Percentiles rank a stretch among this genome's conserved stretches.
phyloP scores from a whole-genome alignment of 1,284 basidiomycete species.

The Sporisorium scitamineum region DNA sequence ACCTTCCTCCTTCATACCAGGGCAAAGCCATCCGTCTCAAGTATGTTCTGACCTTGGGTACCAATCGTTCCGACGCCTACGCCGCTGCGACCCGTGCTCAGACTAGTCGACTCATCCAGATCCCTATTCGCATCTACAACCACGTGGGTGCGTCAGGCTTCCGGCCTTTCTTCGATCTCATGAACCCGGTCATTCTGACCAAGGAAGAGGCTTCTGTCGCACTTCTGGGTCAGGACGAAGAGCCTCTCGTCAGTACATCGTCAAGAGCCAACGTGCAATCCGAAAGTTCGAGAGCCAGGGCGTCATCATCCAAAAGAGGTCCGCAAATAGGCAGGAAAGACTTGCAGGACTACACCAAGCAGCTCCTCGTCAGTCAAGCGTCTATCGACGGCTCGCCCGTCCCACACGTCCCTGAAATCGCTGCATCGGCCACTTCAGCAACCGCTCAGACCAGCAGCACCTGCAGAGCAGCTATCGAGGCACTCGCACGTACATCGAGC shows the following conservation, averaged over 20 bases:
- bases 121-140: constrained; percentile 88
- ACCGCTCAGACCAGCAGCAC: constrained; percentile 57
- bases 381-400: constrained; percentile 6
- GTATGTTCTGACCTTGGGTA: constrained; percentile 88
- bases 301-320: neutral
- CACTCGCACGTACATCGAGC: constrained; percentile 85
- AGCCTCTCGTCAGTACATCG: neutral
- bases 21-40: constrained; percentile 86
- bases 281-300: neutral
- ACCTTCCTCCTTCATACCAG: constrained; percentile 87
- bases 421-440: constrained; percentile 1
- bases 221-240: constrained; percentile 12
- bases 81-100: constrained; percentile 61
- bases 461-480: constrained; percentile 89
- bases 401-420: constrained; percentile 14
- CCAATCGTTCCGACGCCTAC: constrained; percentile 74
- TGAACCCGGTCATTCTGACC: constrained; percentile 70
- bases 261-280: neutral
- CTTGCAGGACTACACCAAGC: constrained; percentile 27
- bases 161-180: constrained; percentile 70
- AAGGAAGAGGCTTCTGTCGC: constrained; percentile 65
- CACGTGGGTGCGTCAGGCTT: constrained; percentile 73
- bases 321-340: constrained; percentile 22
- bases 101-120: constrained; percentile 83
- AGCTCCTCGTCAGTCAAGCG: constrained; percentile 17